Percentiles rank a stretch among this genome's conserved stretches.
Evolutionary conservation across 1,284 basidiomycete species (phyloP).

Genomic region (Ustilago loliicola): DNA sequence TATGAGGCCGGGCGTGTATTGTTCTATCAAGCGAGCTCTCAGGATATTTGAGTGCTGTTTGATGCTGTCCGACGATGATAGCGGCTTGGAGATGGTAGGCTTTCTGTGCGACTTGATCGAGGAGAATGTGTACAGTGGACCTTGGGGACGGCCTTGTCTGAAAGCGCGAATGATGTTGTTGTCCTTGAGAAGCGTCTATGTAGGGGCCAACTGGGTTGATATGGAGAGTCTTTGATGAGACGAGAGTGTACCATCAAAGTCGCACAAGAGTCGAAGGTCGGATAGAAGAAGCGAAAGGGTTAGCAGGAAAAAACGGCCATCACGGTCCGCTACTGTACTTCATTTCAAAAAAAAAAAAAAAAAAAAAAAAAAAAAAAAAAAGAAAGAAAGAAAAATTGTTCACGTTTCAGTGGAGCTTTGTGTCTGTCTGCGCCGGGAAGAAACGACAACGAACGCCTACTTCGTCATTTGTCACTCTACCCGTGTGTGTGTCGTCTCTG

Average conservation of each 20-base stretch:
- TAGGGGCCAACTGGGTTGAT: background rate
- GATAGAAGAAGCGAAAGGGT: conserved; percentile 3
- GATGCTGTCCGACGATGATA: background rate
- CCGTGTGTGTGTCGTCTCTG: background rate
- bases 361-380: background rate
- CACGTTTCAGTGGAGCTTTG: conserved; percentile 2
- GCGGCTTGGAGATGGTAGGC: background rate
- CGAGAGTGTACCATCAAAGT: background rate
- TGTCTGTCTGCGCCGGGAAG: background rate
- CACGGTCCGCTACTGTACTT: conserved; percentile 1
- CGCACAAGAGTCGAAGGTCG: background rate
- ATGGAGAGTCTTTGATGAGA: background rate
- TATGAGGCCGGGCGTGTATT: too few relatives aligned
- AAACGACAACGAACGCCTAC: background rate
- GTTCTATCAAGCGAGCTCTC: too few relatives aligned
- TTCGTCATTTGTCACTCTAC: conserved; percentile 5
- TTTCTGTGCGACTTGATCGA: background rate
- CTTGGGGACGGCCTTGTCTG: too few relatives aligned
- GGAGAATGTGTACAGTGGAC: background rate
- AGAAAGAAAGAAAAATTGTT: background rate
- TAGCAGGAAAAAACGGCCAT: background rate
- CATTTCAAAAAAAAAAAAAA: background rate
- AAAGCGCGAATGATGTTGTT: background rate
- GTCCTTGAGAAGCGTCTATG: background rate
- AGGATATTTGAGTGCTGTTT: background rate